Base-by-base conservation (phyloP, 2,329 filamentous ascomycete genomes). In the Apiospora malaysiana region DNA sequence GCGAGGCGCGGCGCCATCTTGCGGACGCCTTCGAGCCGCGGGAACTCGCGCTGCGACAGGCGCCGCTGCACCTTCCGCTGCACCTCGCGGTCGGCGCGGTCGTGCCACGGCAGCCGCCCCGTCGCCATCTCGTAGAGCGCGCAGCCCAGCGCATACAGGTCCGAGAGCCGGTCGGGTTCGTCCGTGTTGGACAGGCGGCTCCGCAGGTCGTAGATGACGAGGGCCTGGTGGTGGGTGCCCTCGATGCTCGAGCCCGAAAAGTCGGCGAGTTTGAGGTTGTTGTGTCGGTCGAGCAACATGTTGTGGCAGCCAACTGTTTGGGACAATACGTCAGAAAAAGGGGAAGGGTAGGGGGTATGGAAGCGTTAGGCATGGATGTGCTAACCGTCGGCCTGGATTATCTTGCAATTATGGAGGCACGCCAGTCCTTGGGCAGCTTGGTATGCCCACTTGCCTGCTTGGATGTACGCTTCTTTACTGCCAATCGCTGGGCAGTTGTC, bases 251-350 rank as follows among this genome's bases (percentile, higher is more conserved):
- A 59, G 16, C 51, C 51, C 7, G 51, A 59, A 3, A 59, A 59
- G 27, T 59, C 51, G 51, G 51, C 51, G 16, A 59, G 51, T 37
- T 59, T 59, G 16, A 59, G 51, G 51, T 59, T 37, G 25, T n/a
- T 7, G 1, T 21, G 2, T n/a, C 18, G 14, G 8, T 59, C 51
- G 16, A 59, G 51, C 3, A 59, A 8, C 51, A 59, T 59, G 27
- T 59, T 59, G 18, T 59, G 51, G 2, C 51, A 59, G 2, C 51
- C 51, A 37, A 59, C 51, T n/a, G n/a, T n/a, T 59, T 37, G 18
- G 18, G 45, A n/a, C 3, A 47, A n/a, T n/a, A 9, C 45, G 45
- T 47, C 45, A 47, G 45, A 5, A n/a, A n/a, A 47, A n/a, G 8
- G 45, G 4, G n/a, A 12, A 18, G 8, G 21, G 7, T 4, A 8